phyloP scores from a whole-genome alignment of 2,329 filamentous ascomycete species.

The Bipolaris sorokiniana region DNA sequence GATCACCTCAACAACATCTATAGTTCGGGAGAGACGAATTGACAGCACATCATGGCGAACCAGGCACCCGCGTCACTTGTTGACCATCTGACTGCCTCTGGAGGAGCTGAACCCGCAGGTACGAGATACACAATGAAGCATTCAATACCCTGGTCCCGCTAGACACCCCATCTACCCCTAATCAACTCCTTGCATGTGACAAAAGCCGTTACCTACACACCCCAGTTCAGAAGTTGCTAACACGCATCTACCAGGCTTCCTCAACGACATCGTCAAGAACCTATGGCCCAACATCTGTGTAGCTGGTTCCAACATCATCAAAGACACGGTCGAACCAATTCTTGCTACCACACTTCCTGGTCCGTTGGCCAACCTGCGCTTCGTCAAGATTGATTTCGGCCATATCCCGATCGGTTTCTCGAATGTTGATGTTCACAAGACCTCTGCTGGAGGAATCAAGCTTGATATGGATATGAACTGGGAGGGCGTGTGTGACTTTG shows the following conservation, averaged over 20 bases:
- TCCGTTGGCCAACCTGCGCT: constrained; percentile 52
- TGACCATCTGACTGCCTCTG: constrained; percentile 51
- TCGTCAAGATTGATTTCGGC: constrained; percentile 57
- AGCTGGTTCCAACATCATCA: constrained; percentile 53
- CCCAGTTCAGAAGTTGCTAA: background rate
- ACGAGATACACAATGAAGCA: constrained; percentile 5
- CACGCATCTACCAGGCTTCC: constrained; percentile 44
- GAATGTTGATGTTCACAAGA: constrained; percentile 56
- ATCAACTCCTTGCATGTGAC: background rate
- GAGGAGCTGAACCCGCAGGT: constrained; percentile 52
- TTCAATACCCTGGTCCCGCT: background rate
- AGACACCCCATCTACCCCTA: background rate
- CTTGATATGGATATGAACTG: constrained; percentile 57
- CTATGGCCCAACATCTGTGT: constrained; percentile 59
- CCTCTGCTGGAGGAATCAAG: constrained; percentile 54
- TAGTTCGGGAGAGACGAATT: background rate
- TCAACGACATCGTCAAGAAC: constrained; percentile 57
- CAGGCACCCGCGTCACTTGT: constrained; percentile 34
- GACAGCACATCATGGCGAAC: constrained; percentile 11
- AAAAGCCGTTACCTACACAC: background rate
- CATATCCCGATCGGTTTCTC: constrained; percentile 51
- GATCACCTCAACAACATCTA: background rate
- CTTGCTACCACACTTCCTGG: constrained; percentile 55
- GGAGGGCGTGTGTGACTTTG: constrained; percentile 57
- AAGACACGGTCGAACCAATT: constrained; percentile 58